Evolutionary conservation across 768 basidiomycete genomes (phyloP).

Genomic region (Brasilioporus rufonigricans): DNA sequence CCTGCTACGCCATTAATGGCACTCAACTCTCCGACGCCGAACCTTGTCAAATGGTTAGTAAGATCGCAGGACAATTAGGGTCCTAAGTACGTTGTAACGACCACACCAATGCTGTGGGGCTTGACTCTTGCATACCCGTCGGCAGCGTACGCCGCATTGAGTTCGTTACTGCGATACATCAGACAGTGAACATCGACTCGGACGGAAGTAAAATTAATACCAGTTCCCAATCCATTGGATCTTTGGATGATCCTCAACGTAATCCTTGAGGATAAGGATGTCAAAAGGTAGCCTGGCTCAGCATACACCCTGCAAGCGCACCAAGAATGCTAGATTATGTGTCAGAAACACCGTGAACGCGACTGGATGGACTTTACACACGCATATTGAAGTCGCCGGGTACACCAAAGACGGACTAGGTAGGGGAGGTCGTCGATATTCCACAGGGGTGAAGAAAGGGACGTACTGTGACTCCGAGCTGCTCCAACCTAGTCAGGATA

Average conservation of each 20-base stretch:
- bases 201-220: slow-evolving; percentile 37
- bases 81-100: slow-evolving; percentile 68
- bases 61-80: neutral
- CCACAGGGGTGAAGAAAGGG: neutral
- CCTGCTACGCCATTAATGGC: slow-evolving; percentile 85
- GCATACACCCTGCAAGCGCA: slow-evolving; percentile 12
- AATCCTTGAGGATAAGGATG: slow-evolving; percentile 47
- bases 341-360: neutral
- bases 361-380: slow-evolving; percentile 14
- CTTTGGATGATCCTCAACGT: slow-evolving; percentile 72
- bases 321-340: slow-evolving; percentile 24
- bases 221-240: slow-evolving; percentile 90
- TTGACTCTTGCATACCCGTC: slow-evolving; percentile 93
- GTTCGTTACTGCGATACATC: slow-evolving; percentile 57
- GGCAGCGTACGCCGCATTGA: slow-evolving; percentile 88
- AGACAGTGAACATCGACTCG: neutral
- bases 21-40: slow-evolving; percentile 92
- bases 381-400: slow-evolving; percentile 88
- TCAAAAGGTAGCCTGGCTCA: neutral
- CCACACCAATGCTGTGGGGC: slow-evolving; percentile 63
- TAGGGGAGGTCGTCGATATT: neutral
- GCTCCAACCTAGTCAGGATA: slow-evolving; percentile 58
- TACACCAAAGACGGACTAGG: slow-evolving; percentile 76
- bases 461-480: slow-evolving; percentile 61
- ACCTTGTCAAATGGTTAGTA: slow-evolving; percentile 39